Evolutionary conservation across 2,329 filamentous ascomycete genomes (phyloP).

Genomic region (Pyricularia sp.): DNA sequence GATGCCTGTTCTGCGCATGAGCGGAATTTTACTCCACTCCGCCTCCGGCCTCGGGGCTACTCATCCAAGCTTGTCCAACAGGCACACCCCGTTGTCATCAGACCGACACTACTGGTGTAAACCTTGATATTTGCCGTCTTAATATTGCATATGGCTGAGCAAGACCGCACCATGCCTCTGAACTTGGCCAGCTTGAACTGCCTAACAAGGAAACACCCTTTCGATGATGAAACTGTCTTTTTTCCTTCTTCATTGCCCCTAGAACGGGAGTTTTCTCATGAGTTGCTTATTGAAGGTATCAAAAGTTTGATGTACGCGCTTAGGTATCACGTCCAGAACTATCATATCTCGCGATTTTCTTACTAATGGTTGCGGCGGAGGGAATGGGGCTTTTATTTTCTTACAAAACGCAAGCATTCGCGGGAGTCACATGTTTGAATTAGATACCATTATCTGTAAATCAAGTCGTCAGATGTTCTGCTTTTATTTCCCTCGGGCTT

Average conservation of each 20-base stretch:
- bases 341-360: neutral
- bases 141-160: neutral
- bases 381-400: neutral
- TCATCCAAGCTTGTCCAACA: neutral
- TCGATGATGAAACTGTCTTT: neutral
- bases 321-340: neutral
- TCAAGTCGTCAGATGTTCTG: neutral
- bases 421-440: neutral
- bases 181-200: neutral
- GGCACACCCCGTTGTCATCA: neutral
- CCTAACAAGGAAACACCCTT: neutral
- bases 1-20: neutral
- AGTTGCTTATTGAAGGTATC: neutral
- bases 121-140: neutral
- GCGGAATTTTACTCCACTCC: neutral
- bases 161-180: neutral
- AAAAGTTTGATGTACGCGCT: neutral
- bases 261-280: neutral
- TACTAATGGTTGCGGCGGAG: neutral
- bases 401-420: neutral
- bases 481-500: neutral
- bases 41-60: neutral
- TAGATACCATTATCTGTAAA: neutral
- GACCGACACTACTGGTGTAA: neutral
- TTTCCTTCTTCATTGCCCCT: neutral